Percentiles rank a stretch among this genome's conserved stretches.
These are phyloP conservation scores for Nemania diffusa DNA, from an alignment of 2,329 filamentous ascomycete genomes.

Conservation along the genomic window DNA sequence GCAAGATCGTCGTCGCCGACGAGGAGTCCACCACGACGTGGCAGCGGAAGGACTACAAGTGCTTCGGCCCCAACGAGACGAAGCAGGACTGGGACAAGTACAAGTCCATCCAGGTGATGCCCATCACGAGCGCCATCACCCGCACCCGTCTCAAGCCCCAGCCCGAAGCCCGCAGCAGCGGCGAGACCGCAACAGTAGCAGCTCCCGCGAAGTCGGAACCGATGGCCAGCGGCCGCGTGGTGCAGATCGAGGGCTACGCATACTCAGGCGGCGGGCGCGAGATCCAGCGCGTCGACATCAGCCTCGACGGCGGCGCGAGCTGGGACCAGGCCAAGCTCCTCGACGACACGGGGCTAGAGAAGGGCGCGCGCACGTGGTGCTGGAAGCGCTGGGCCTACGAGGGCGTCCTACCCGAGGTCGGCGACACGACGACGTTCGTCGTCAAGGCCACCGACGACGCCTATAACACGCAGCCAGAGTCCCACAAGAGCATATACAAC, in stretches of 20 bases:
- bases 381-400: conserved; percentile 73
- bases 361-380: conserved; percentile 65
- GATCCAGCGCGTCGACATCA: conserved; percentile 75
- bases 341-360: conserved; percentile 55
- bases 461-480: conserved; percentile 74
- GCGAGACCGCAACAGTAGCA: not conserved
- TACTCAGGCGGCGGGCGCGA: conserved; percentile 74
- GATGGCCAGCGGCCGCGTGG: conserved; percentile 30
- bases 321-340: conserved; percentile 73
- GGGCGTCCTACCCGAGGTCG: conserved; percentile 55
- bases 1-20: conserved; percentile 69
- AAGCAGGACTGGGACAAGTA: conserved; percentile 71
- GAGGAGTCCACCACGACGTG: conserved; percentile 74
- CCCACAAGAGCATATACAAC: conserved; percentile 69
- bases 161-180: too few relatives aligned
- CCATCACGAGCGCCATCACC: conserved; percentile 74
- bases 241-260: conserved; percentile 69
- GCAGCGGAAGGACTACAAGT: conserved; percentile 76
- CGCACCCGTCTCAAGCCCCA: conserved; percentile 42
- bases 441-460: conserved; percentile 74
- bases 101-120: conserved; percentile 73
- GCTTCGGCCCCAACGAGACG: conserved; percentile 71
- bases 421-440: conserved; percentile 59
- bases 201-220: not conserved
- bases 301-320: conserved; percentile 69